Base-by-base conservation (phyloP, 2,329 filamentous ascomycete species). In the Cordyceps javanica region DNA sequence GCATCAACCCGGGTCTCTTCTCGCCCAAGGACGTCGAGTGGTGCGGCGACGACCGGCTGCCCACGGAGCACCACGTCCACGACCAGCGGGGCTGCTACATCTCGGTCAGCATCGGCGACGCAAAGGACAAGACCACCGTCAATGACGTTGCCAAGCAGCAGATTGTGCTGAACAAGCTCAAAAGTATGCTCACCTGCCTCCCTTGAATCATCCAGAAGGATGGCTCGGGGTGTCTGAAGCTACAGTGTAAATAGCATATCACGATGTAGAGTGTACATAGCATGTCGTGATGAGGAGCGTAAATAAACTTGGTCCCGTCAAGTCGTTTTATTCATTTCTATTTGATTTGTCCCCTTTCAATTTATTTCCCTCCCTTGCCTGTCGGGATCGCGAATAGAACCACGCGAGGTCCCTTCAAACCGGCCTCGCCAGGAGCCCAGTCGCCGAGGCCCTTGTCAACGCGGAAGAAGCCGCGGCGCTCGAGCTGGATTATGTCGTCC, bases 401-500 rank as follows among this genome's bases (percentile, higher is more conserved):
- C 32, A 82, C 70, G 59, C 74, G 70, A 60, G 77, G 78, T 26
- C 75, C 75, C 71, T 77, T 77, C 32, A 65, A 65, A 3, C 72
- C 73, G 52, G 81, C 79, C 67, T 78, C 76, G 39, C 77, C 79
- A 39, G 78, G 75, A 58, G 76, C 73, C 70, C 77, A 78, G 66
- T 80, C 72, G 39, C 66, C 68, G 28, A 82, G 71, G 10, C 77
- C 78, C 74, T 83, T 83, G 74, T 97, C 93, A 26, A 96, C 86
- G 54, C 93, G 82, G 78, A 89, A 97, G 75, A 90, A 97, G 1
- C 92, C 93, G 73, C 93, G 91, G 61, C 93, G 82, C 79, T 97
- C 93, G 46, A 97, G 88, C 77, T 97, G 94, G 65, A 97, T 91
- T 61, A 97, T 93, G 65, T 96, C 91, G 67, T 91, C 89, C 70